Conservation (phyloP, 106 monocot genomes). For the Dendrobium huoshanense region DNA sequence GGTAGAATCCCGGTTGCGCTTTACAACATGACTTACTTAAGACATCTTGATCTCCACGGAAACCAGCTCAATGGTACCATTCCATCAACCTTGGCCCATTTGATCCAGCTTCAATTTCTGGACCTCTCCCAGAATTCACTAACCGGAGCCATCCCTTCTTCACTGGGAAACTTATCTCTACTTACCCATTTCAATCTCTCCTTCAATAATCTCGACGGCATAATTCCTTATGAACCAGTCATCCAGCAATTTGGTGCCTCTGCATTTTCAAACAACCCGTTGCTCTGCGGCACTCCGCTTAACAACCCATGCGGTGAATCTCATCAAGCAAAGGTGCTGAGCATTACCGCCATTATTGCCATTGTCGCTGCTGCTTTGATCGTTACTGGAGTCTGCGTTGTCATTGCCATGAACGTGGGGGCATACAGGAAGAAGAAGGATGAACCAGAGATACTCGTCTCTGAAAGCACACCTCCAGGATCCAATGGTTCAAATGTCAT, state of each 20-base stretch:
- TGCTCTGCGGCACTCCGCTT: conserved; percentile 76
- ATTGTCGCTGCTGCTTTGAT: conserved; percentile 66
- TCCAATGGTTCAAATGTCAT: conserved; percentile 46
- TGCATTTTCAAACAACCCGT: conserved; percentile 57
- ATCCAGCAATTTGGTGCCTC: conserved; percentile 50
- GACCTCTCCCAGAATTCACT: conserved; percentile 64
- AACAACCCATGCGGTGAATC: conserved; percentile 27
- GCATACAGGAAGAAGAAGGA: conserved; percentile 33
- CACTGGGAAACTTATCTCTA: conserved; percentile 36
- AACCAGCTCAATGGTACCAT: conserved; percentile 37
- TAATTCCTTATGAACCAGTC: conserved; percentile 38
- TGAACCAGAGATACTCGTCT: conserved; percentile 44
- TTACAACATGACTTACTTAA: conserved; percentile 21
- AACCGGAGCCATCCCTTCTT: conserved; percentile 22
- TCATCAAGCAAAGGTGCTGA: conserved; percentile 24
- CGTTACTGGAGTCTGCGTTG: conserved; percentile 62
- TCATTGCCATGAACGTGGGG: conserved; percentile 48
- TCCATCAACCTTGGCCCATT: conserved; percentile 38
- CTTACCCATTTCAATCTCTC: conserved; percentile 76
- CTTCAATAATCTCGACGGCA: conserved; percentile 64
- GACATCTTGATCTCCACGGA: conserved; percentile 57
- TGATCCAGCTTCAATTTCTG: conserved; percentile 38
- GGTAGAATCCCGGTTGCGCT: conserved; percentile 26
- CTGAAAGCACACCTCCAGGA: conserved; percentile 46
- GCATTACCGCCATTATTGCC: conserved; percentile 53